Percentiles rank a stretch among this genome's conserved stretches.
Conservation (phyloP, 2,329 filamentous ascomycete genomes). For the Cercospora sesami region DNA sequence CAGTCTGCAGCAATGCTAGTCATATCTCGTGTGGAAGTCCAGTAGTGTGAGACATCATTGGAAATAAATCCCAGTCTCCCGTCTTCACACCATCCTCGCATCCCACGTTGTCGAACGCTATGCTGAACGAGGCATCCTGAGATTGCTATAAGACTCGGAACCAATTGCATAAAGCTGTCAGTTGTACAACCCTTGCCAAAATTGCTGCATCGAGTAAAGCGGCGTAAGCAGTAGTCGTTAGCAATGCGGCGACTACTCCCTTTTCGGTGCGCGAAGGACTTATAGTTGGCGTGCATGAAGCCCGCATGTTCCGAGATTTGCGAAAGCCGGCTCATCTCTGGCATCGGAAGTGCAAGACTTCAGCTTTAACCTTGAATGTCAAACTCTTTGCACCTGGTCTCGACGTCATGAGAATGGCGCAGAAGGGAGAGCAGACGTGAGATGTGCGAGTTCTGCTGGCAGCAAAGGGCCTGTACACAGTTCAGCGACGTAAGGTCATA, state of each 20-base stretch:
- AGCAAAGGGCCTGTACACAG: not conserved
- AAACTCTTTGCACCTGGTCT: not conserved
- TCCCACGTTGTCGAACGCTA: not conserved
- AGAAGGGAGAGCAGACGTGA: not conserved
- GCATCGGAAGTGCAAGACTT: not conserved
- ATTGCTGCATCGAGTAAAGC: not conserved
- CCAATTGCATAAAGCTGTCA: not conserved
- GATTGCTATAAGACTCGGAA: not conserved
- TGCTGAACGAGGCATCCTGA: not conserved
- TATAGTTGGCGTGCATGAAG: not conserved
- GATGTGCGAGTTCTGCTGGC: not conserved
- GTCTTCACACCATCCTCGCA: not conserved
- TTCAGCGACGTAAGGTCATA: not conserved
- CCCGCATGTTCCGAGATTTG: conserved; percentile 1
- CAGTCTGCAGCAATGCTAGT: not conserved
- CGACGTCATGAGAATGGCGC: not conserved
- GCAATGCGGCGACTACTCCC: not conserved
- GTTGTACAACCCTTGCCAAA: not conserved
- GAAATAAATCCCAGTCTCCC: not conserved
- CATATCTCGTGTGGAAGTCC: not conserved
- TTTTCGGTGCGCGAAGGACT: not conserved
- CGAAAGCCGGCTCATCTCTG: not conserved
- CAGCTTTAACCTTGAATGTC: not conserved
- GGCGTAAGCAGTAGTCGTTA: not conserved
- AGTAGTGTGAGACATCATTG: not conserved